Base-by-base conservation (phyloP, 495 filamentous ascomycete genomes). In the Aeminium ludgeri region DNA sequence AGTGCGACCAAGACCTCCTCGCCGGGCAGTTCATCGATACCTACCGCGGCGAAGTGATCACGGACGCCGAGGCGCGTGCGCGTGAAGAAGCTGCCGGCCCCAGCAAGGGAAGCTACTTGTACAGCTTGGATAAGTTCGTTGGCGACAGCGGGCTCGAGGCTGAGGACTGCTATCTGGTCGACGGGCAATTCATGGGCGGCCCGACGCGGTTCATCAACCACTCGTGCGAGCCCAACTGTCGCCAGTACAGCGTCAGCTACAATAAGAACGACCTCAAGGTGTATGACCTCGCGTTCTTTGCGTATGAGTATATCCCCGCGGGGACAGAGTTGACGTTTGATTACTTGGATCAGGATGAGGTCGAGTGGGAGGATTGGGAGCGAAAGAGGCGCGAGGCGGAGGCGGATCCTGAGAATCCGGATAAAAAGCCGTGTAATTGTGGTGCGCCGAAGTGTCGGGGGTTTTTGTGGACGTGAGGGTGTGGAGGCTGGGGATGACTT, bases 261-360 rank as follows among this genome's bases (percentile, higher is more conserved):
- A 82, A 84, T 46, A 76, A 81, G 34, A 68, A 72, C 2, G 82
- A 93, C 44, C 66, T 72, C 20, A 65, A 69, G 11, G 63, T 94
- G 10, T 92, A 95, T 52, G 79, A 94, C 43, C 61, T 97, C 2
- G 86, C 84, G 0, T 76, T 95, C 46, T 97, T 97, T 47, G 80
- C 87, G 0, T 60, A 74, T 6, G 54, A 67, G 7, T 73, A 81
- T 27, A 84, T 97, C 20, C 60, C 65, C 0, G 65, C 72, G 1
- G 67, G 65, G 2, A 76, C 74, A 5, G 86, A 96, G 53, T 50
- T 96, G 10, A 91, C 82, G 0, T 94, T 96, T 40, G 83, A 92
- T 50, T 96, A 63, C 36, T 23, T 58, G 46, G 60, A 96, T 48
- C 69, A 73, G 8, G 59, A 60, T 28, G 70, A 75, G 35, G 72